Percentiles rank a stretch among this genome's conserved stretches.
Evolutionary conservation across 1,139 yeast species (phyloP).

Genomic region (Debaryomyces subglobosus): DNA sequence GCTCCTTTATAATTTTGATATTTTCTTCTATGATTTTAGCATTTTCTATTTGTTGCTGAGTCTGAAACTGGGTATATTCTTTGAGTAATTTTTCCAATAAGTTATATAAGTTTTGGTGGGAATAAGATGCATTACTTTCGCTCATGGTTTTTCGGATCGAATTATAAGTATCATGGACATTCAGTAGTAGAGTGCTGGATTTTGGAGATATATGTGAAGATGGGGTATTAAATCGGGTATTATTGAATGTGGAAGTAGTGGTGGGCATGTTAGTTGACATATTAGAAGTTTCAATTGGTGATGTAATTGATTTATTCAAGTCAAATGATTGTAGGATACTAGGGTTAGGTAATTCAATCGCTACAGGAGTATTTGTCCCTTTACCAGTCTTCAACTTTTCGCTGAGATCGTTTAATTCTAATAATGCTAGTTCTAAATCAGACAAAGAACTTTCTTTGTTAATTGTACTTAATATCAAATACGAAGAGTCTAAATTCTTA

Average conservation of each 20-base stretch:
- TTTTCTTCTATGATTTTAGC: constrained; percentile 17
- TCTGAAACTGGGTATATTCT: constrained; percentile 16
- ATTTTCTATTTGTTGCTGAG: constrained; percentile 15
- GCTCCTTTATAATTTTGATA: constrained; percentile 15
- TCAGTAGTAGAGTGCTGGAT: background rate
- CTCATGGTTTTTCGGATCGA: background rate
- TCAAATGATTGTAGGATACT: constrained; percentile 3
- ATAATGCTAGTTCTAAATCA: constrained; percentile 34
- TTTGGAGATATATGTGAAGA: background rate
- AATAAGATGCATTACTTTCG: background rate
- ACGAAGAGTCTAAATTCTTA: constrained; percentile 1
- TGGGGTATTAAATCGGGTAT: background rate
- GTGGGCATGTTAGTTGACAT: background rate
- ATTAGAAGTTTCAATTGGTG: constrained; percentile 2
- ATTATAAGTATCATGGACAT: constrained; percentile 1
- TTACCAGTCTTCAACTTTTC: constrained; percentile 36
- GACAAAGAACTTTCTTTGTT: constrained; percentile 22
- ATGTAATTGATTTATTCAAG: constrained; percentile 2
- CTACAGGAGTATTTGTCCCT: constrained; percentile 19
- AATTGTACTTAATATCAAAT: constrained; percentile 19
- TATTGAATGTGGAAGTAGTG: background rate
- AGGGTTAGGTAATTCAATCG: constrained; percentile 3
- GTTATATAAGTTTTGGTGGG: constrained; percentile 8
- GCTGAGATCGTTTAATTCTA: constrained; percentile 36
- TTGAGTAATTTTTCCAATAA: constrained; percentile 17